phyloP scores from a whole-genome alignment of 2,329 filamentous ascomycete genomes.

The Ceratocystis huliohia region DNA sequence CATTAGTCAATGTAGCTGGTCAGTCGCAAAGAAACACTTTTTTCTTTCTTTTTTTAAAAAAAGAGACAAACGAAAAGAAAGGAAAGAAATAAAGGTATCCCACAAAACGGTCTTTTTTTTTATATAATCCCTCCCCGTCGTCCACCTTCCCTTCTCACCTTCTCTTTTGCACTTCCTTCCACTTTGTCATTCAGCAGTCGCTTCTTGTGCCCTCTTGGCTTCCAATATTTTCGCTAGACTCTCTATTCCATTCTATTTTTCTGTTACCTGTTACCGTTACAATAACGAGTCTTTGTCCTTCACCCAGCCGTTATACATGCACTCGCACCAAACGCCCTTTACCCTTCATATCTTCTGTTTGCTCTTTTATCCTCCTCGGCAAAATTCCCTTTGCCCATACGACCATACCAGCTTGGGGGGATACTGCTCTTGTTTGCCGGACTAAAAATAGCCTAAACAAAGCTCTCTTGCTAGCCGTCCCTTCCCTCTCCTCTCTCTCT shows the following conservation, averaged over 20 bases:
- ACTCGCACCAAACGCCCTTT: neutral
- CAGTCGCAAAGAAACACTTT: neutral
- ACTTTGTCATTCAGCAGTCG: neutral
- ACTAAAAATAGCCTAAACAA: neutral
- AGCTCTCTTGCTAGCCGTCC: too few relatives aligned
- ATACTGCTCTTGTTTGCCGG: neutral
- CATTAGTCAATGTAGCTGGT: neutral
- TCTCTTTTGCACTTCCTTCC: neutral
- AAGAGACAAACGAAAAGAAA: neutral
- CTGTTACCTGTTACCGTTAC: neutral
- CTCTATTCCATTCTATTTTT: neutral
- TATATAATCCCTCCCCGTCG: slow-evolving; percentile 3
- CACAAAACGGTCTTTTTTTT: neutral
- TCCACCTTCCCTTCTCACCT: neutral
- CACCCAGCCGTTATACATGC: neutral
- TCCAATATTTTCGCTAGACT: slow-evolving; percentile 4
- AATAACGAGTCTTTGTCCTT: neutral
- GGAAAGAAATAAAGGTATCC: neutral
- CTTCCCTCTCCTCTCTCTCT: too few relatives aligned
- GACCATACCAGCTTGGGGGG: neutral
- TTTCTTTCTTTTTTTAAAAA: neutral
- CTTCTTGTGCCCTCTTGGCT: slow-evolving; percentile 4
- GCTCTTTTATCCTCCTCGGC: neutral
- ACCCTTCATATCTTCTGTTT: neutral
- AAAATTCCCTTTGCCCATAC: neutral